Evolutionary conservation across 768 basidiomycete species (phyloP).

Genomic region (Multifurca ochricompacta): DNA sequence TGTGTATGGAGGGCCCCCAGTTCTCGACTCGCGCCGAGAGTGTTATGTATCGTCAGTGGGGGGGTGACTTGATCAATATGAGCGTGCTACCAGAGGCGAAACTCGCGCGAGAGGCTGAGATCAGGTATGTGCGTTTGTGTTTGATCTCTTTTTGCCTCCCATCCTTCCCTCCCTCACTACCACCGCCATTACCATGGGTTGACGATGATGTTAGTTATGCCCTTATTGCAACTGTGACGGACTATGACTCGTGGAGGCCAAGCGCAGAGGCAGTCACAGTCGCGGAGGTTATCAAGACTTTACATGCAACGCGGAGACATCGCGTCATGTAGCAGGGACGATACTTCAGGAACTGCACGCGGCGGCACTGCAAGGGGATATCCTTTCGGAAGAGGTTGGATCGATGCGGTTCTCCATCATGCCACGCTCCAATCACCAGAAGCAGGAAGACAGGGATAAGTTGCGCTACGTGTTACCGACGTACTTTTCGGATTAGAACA

Average conservation of each 20-base stretch:
- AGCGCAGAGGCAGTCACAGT: slow-evolving; percentile 78
- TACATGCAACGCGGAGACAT: slow-evolving; percentile 81
- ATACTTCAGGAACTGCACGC: slow-evolving; percentile 65
- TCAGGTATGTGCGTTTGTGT: slow-evolving; percentile 48
- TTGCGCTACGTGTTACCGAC: slow-evolving; percentile 70
- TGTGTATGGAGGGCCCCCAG: slow-evolving; percentile 97
- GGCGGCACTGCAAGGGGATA: slow-evolving; percentile 42
- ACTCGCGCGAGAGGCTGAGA: slow-evolving; percentile 89
- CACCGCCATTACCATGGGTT: too few species aligned
- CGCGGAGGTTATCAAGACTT: slow-evolving; percentile 84
- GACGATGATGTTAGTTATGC: slow-evolving; percentile 57
- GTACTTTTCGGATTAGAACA: slow-evolving; percentile 43
- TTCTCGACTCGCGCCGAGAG: slow-evolving; percentile 99
- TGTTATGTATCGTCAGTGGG: slow-evolving; percentile 87
- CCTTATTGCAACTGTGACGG: slow-evolving; percentile 83
- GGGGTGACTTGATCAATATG: slow-evolving; percentile 95
- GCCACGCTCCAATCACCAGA: slow-evolving; percentile 51
- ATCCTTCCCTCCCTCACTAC: too few species aligned
- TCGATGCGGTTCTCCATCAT: slow-evolving; percentile 85
- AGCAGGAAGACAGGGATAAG: slow-evolving; percentile 55
- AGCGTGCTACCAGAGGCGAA: slow-evolving; percentile 96
- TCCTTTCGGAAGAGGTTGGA: slow-evolving; percentile 65
- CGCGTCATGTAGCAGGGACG: slow-evolving; percentile 63
- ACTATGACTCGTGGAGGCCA: slow-evolving; percentile 93
- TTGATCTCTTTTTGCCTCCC: too few species aligned